phyloP scores from a whole-genome alignment of 2,329 filamentous ascomycete species.

The Fusarium odoratissimum region DNA sequence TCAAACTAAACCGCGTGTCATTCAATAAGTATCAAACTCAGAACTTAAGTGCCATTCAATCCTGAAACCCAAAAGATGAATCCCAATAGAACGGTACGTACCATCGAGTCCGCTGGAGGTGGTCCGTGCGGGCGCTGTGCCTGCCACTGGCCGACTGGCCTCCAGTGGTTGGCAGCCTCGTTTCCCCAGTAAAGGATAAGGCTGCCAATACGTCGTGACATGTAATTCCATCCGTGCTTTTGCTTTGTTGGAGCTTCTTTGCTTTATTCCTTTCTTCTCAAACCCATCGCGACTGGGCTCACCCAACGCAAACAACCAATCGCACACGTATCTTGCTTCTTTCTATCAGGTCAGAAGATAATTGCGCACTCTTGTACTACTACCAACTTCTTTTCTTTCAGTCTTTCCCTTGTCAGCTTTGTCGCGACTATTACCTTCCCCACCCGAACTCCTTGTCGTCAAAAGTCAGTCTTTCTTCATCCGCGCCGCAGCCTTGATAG shows the following conservation, averaged over 20 bases:
- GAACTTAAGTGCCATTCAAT: not conserved
- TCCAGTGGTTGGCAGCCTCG: conserved; percentile 39
- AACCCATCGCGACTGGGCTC: conserved; percentile 41
- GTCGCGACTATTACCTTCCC: conserved; percentile 31
- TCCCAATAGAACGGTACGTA: conserved; percentile 18
- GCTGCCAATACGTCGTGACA: conserved; percentile 44
- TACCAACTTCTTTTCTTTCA: conserved; percentile 28
- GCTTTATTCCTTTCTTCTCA: conserved; percentile 30
- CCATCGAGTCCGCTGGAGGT: not conserved
- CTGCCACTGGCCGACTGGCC: conserved; percentile 1
- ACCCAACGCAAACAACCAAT: conserved; percentile 16
- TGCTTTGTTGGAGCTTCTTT: conserved; percentile 34
- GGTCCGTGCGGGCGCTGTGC: conserved; percentile 33
- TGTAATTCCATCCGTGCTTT: conserved; percentile 14
- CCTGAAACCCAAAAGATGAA: not conserved
- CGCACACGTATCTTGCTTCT: conserved; percentile 13
- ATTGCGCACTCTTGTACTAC: conserved; percentile 4
- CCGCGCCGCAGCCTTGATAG: conserved; percentile 34
- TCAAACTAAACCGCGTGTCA: rapidly evolving
- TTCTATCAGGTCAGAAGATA: not conserved
- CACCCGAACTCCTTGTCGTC: conserved; percentile 42
- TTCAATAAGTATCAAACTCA: not conserved
- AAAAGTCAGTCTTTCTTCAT: conserved; percentile 43
- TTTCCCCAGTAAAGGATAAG: conserved; percentile 43
- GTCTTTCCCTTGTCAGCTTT: conserved; percentile 40